Base-by-base conservation (phyloP, 1,139 yeast species). In the Petasospora fabianii region DNA sequence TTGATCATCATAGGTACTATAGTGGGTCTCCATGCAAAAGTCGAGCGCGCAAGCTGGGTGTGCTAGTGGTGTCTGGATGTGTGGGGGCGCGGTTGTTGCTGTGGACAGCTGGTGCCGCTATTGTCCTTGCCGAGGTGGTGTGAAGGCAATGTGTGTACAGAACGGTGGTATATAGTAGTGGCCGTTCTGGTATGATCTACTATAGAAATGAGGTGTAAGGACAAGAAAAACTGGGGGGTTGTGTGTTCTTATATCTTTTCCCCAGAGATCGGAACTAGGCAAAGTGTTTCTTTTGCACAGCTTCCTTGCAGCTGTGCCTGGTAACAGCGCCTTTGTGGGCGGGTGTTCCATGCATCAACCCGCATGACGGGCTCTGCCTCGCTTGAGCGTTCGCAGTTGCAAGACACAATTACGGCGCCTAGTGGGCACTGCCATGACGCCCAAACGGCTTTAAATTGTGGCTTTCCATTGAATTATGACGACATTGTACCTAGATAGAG, bases 261-360 rank as follows among this genome's bases (percentile, higher is more conserved):
- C 26, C 30, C 30, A 15, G 15, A 13, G 11, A 7, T 29, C 24
- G 18, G 31, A 16, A 16, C 24, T 11, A 29, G 31, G 31, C 13
- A 16, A 11, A 15, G 13, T n/a, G 21, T 31, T 31, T 31, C 34
- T 31, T 30, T 21, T 30, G 28, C 39, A 26, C 33, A 35, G 38
- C 42, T 41, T 42, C 46, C 32, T 28, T 43, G 37, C 44, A 43
- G 34, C 37, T 35, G 44, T 41, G 40, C 40, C 36, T 33, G 35
- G 34, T 30, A 36, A 21, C 40, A 39, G 32, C 40, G 41, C 43
- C 43, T 24, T 36, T 34, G 38, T 31, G 17, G 16, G 11, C 10
- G 11, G 17, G 29, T 18, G 19, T 38, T 38, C 41, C 33, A 19
- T 35, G 42, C 42, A 32, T 31, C 34, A 24, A n/a, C 30, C 34